Base-by-base conservation (phyloP, 2,329 filamentous ascomycete genomes). In the Lecanicillium sp. region DNA sequence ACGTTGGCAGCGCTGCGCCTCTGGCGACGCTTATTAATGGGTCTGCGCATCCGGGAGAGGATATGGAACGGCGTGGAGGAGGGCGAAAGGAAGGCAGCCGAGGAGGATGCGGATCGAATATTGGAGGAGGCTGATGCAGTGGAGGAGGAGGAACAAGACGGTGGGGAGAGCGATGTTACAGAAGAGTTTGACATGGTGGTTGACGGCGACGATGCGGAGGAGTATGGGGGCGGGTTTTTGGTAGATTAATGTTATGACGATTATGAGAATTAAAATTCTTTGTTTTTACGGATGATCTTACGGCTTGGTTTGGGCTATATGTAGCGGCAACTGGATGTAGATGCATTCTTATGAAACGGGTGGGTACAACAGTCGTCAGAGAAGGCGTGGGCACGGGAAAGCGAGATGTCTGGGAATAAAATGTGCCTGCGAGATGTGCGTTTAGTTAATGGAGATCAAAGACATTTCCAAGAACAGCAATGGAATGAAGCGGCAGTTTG, bases 1-100 rank as follows among this genome's bases (percentile, higher is more conserved):
- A 86, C 93, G 54, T 64, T 90, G 49, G 79, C 83, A 57, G 86
- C 82, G 1, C 60, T 96, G 56, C 75, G 82, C 35, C 84, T 90
- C 24, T 72, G 69, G 69, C 64, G 67, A 23, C 83, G 84, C 59
- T 86, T 96, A 52, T 64, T 95, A 52, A 83, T 87, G 66, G 86
- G 83, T 0, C 59, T 97, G 59, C 74, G 87, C 32, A 87, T 96
- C 35, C 74, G 82, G 24, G 81, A 90, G 62, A 75, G 85, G 51
- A 81, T 95, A 29, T 85, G 83, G 63, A 77, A 72, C 0, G 75
- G 75, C 2, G 76, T 77, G 3, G 70, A 72, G 35, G 69, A 68
- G 1, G 68, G 70, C 15, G 72, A 75, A 29, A 70, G 74, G 48
- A 64, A 60, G 21, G 64, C 65, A 33, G 65, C 63, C 0, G 65